Base-by-base conservation (phyloP, 495 filamentous ascomycete genomes). In the Penicillium coprophilum region DNA sequence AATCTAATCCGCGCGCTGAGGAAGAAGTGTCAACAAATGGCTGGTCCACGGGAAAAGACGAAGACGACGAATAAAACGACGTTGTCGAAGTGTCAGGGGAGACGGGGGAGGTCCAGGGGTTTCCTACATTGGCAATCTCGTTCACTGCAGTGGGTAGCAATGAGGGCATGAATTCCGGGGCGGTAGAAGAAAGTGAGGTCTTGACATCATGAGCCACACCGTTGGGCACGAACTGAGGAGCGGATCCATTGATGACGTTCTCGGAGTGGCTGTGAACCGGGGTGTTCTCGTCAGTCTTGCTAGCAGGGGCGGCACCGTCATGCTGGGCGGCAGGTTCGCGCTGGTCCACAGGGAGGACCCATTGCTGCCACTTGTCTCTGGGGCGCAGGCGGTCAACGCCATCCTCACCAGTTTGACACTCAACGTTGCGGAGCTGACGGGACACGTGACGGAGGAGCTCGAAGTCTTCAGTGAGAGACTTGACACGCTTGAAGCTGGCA, bases 401-500 rank as follows among this genome's bases (percentile, higher is more conserved):
- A 68, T 96, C 90, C 13, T 83, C 78, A 34, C 87, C 86, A 30
- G 80, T 68, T 36, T 84, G 75, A 64, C 88, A 80, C 58, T 96
- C 90, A 52, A 96, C 78, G 40, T 76, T 80, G 6, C 81, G 79
- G 6, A 92, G 89, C 34, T 84, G 74, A 40, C 85, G 77, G 65
- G 89, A 89, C 24, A 87, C 91, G 39, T 82, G 78, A 50, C 88
- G 87, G 44, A 98, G 73, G 19, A 92, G 61, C 34, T 91, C 85
- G 39, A 84, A 74, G 55, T 94, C 87, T 49, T 85, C 80, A 6
- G 88, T 89, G 24, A 96, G 71, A 13, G 81, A 72, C 72, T 85
- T 88, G 65, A 98, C 86, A 46, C 93, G 86, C 65, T 89, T 90
- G 77, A 98, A 98, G 39, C 72, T 77, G 9, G 89, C 86, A 57